Percentiles rank a stretch among this genome's conserved stretches.
phyloP scores from a whole-genome alignment of 192 early-diverging fungal species.

The Coemansia sp. region DNA sequence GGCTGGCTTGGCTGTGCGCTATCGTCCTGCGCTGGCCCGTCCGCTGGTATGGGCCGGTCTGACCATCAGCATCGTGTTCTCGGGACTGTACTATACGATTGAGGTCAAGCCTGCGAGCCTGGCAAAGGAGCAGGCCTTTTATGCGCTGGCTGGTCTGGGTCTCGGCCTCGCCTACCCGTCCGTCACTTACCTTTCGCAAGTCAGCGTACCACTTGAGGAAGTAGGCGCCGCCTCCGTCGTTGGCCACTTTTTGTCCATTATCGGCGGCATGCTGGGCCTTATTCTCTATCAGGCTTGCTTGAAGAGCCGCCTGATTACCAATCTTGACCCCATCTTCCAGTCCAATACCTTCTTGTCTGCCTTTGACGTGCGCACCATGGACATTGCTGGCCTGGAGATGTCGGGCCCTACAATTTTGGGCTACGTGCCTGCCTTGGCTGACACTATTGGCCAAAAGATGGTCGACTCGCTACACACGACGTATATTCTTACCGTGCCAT shows the following conservation, averaged over 20 bases:
- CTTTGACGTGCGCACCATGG: slow-evolving; percentile 42
- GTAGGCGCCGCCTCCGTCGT: slow-evolving; percentile 32
- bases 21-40: slow-evolving; percentile 19
- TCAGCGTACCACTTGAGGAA: slow-evolving; percentile 38
- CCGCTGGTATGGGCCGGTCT: slow-evolving; percentile 38
- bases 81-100: slow-evolving; percentile 49
- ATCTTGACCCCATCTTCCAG: slow-evolving; percentile 31
- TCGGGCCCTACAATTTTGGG: slow-evolving; percentile 24
- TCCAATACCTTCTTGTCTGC: slow-evolving; percentile 21
- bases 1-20: slow-evolving; percentile 20
- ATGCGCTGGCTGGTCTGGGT: slow-evolving; percentile 41
- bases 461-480: slow-evolving; percentile 38
- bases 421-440: slow-evolving; percentile 28
- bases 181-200: slow-evolving; percentile 36
- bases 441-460: slow-evolving; percentile 29
- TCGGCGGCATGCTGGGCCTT: slow-evolving; percentile 53
- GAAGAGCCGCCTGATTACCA: slow-evolving; percentile 46
- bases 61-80: slow-evolving; percentile 30
- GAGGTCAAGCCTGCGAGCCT: slow-evolving; percentile 9
- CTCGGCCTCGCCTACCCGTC: slow-evolving; percentile 36
- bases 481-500: slow-evolving; percentile 37
- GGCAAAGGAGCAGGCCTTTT: slow-evolving; percentile 41
- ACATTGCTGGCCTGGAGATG: slow-evolving; percentile 41
- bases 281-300: slow-evolving; percentile 52
- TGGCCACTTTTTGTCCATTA: slow-evolving; percentile 48